These are phyloP conservation scores for Codiaeum variegatum DNA, from an alignment of 441 rosid species.

Conservation along the genomic window DNA sequence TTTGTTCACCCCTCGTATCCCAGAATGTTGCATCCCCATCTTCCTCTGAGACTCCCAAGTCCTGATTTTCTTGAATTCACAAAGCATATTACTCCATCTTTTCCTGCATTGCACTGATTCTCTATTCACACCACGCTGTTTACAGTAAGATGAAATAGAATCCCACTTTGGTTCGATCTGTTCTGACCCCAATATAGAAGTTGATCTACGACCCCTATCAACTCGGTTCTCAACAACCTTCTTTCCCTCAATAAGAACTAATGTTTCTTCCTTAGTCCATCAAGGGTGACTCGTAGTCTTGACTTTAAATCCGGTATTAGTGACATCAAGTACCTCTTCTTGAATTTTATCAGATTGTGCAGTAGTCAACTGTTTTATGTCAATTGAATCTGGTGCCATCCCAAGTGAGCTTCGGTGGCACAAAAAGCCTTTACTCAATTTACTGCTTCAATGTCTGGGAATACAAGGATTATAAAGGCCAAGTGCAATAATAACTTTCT, in stretches of 20 bases:
- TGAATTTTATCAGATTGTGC: slow-evolving; percentile 7
- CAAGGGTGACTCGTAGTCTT: slow-evolving; percentile 56
- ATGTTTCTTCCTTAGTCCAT: slow-evolving; percentile 78
- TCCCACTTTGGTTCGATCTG: slow-evolving; percentile 82
- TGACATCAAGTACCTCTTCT: slow-evolving; percentile 8
- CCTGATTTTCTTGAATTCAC: slow-evolving; percentile 75
- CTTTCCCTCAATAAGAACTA: slow-evolving; percentile 70
- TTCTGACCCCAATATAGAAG: slow-evolving; percentile 41
- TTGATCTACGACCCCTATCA: slow-evolving; percentile 47
- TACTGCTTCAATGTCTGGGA: background rate
- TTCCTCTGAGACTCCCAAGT: slow-evolving; percentile 61
- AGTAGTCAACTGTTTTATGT: slow-evolving; percentile 1
- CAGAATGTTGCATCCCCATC: slow-evolving; percentile 66
- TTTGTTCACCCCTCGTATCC: slow-evolving; percentile 72
- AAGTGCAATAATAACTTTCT: background rate
- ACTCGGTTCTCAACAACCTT: slow-evolving; percentile 60
- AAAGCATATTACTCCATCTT: slow-evolving; percentile 76
- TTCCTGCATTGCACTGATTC: slow-evolving; percentile 88
- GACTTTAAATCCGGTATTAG: slow-evolving; percentile 39
- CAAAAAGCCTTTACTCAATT: background rate
- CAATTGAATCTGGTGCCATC: slow-evolving; percentile 19
- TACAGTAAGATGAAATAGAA: slow-evolving; percentile 68
- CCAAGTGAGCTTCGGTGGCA: background rate
- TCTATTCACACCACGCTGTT: slow-evolving; percentile 69
- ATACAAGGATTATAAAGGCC: background rate